Percentiles rank a stretch among this genome's conserved stretches.
Evolutionary conservation across 331 rosid species (phyloP).

Genomic region (Prunus yedoensis): DNA sequence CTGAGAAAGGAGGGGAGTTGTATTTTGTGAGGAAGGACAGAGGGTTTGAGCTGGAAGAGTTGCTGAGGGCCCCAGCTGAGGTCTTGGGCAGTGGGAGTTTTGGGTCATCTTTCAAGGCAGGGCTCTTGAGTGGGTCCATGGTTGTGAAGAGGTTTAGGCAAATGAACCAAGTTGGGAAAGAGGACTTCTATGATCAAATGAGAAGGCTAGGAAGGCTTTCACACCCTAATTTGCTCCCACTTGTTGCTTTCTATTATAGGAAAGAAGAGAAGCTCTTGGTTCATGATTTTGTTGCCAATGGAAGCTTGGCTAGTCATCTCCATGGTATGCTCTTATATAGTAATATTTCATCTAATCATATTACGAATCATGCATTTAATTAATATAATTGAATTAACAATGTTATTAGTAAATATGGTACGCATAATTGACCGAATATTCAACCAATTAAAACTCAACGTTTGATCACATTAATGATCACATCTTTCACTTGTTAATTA

Average conservation of each 20-base stretch:
- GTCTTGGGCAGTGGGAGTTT: conserved; percentile 73
- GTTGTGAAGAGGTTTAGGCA: conserved; percentile 71
- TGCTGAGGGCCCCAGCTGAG: conserved; percentile 70
- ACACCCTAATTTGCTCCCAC: conserved; percentile 76
- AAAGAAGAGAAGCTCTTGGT: conserved; percentile 73
- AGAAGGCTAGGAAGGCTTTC: conserved; percentile 60
- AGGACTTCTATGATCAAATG: conserved; percentile 58
- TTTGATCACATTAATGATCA: neutral
- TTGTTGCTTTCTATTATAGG: conserved; percentile 57
- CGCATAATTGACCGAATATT: neutral
- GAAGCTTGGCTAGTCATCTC: conserved; percentile 77
- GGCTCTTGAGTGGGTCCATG: conserved; percentile 46
- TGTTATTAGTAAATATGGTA: accelerated
- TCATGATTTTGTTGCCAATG: conserved; percentile 55
- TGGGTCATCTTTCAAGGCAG: conserved; percentile 70
- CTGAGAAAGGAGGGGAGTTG: conserved; percentile 32
- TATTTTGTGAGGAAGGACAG: conserved; percentile 43
- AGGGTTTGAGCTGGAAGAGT: conserved; percentile 52
- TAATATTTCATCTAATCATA: neutral
- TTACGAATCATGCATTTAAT: neutral
- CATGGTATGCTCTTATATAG: conserved; percentile 44
- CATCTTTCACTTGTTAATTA: neutral
- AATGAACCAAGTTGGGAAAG: conserved; percentile 58
- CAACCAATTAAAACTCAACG: neutral
- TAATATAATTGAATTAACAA: neutral